Evolutionary conservation across 1,139 yeast species (phyloP).

Genomic region (Suhomyces bokatorum): DNA sequence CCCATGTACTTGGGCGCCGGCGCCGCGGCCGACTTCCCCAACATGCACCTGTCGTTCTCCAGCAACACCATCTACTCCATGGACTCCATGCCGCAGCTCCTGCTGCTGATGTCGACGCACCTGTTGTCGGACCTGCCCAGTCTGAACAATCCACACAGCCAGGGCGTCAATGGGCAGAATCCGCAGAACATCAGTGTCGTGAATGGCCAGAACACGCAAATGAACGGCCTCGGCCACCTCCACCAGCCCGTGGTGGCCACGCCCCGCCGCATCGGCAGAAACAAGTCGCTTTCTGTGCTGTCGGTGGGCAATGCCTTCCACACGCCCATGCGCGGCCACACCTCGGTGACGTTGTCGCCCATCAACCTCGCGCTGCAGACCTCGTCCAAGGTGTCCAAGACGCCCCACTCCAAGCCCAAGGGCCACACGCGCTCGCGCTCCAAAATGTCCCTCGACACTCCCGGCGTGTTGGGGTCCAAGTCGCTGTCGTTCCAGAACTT

Average conservation of each 20-base stretch:
- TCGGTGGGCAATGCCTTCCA: slow-evolving; percentile 24
- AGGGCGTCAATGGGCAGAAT: no score
- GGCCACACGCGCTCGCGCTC: slow-evolving; percentile 47
- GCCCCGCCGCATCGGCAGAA: slow-evolving; percentile 32
- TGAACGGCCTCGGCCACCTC: slow-evolving; percentile 13
- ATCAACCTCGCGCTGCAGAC: slow-evolving; percentile 23
- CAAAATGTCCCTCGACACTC: slow-evolving; percentile 35
- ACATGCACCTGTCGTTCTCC: slow-evolving; percentile 28
- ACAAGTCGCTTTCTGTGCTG: slow-evolving; percentile 35
- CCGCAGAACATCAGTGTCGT: no score
- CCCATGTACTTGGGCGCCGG: slow-evolving; percentile 7
- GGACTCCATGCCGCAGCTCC: slow-evolving; percentile 44
- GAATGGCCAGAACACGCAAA: no score
- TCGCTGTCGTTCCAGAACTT: slow-evolving; percentile 21
- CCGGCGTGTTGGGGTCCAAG: slow-evolving; percentile 8
- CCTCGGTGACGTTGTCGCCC: slow-evolving; percentile 23
- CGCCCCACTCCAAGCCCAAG: slow-evolving; percentile 33
- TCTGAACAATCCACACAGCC: slow-evolving; percentile 15
- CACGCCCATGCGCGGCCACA: slow-evolving; percentile 31
- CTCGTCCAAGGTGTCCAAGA: slow-evolving; percentile 29
- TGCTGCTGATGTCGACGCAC: slow-evolving; percentile 38
- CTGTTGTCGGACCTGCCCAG: slow-evolving; percentile 37
- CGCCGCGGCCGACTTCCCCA: slow-evolving; percentile 6
- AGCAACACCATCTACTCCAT: slow-evolving; percentile 45
- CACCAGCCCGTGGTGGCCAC: slow-evolving; percentile 23